Percentiles rank a stretch among this genome's conserved stretches.
Conservation (phyloP, 164 flowering plant species). For the Vitis amurensis region DNA sequence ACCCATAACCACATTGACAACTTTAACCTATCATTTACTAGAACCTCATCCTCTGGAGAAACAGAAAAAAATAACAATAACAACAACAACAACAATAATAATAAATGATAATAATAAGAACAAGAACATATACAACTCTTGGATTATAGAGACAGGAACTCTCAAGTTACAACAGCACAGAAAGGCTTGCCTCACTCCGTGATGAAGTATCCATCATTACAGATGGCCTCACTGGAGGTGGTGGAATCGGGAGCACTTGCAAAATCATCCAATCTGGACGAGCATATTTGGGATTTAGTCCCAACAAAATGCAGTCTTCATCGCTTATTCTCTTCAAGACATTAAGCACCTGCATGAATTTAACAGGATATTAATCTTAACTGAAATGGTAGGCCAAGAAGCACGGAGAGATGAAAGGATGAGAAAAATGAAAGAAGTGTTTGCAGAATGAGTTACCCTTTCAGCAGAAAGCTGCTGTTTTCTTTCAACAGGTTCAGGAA, state of each 20-base stretch:
- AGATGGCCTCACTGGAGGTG: slow-evolving; percentile 99
- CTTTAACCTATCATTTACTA: no score
- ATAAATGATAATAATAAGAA: no score
- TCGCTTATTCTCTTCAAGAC: slow-evolving; percentile 94
- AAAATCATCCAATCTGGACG: slow-evolving; percentile 99
- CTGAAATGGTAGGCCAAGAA: not conserved
- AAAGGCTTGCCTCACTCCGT: slow-evolving; percentile 84
- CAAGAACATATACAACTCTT: no score
- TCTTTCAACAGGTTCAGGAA: slow-evolving; percentile 98
- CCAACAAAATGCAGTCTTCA: slow-evolving; percentile 78
- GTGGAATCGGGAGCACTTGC: slow-evolving; percentile 97
- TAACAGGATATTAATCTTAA: slow-evolving; percentile 1
- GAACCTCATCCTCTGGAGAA: no score
- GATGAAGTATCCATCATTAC: slow-evolving; percentile 99
- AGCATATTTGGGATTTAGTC: slow-evolving; percentile 88
- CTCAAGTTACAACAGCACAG: not conserved
- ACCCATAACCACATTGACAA: no score
- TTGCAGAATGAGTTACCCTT: slow-evolving; percentile 41
- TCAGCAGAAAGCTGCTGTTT: slow-evolving; percentile 94
- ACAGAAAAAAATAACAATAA: no score
- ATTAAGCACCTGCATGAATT: slow-evolving; percentile 65
- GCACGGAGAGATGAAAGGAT: no score
- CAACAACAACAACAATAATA: no score
- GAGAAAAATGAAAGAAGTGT: no score
- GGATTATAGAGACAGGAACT: no score